Base-by-base conservation (phyloP, 805 yeast species). In the Monosporozyma yasuniensis region DNA sequence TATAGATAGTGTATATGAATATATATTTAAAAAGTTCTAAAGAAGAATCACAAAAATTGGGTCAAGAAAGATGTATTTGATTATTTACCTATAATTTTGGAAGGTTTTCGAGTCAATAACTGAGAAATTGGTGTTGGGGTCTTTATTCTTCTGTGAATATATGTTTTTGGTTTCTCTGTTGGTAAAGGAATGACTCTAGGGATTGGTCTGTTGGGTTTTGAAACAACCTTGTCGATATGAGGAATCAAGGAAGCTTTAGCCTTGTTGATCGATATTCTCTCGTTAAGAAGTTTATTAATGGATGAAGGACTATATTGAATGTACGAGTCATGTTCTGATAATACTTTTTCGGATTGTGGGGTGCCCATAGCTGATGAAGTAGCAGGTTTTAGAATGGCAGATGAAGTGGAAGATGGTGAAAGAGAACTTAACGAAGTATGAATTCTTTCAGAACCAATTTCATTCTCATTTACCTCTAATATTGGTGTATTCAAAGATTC, bases 91-190 rank as follows among this genome's bases (percentile, higher is more conserved):
- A 22, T 9, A 42, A 12, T 4, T 42, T 14, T 32, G 14, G 16
- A 9, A 22, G 43, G 35, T 37, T n/a, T 18, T n/a, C 53, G 50
- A 16, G 52, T 16, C 14, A 52, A 43, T 18, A 57, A 7, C 18
- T 55, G 50, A n/a, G 62, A 50, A 18, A 58, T 46, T 11, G 63
- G 61, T 10, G 64, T 61, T 3, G 66, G 64, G 18, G 52, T 54
- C 39, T 47, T 50, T 19, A 58, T 46, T 22, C 53, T 47, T 22
- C 48, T 35, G n/a, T 27, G 16, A n/a, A 39, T 12, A 39, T 7
- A 39, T 6, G 10, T 10, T 8, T 7, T 37, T 9, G 23, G 35
- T 14, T 7, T n/a, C 3, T 32, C 35, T 14, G 35, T 32, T 12
- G 35, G 35, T 2, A 16, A 32, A 32, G 35, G 35, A 32, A 14